These are phyloP conservation scores for Brassica hybrid DNA, from an alignment of 441 rosid genomes.

Conservation along the genomic window DNA sequence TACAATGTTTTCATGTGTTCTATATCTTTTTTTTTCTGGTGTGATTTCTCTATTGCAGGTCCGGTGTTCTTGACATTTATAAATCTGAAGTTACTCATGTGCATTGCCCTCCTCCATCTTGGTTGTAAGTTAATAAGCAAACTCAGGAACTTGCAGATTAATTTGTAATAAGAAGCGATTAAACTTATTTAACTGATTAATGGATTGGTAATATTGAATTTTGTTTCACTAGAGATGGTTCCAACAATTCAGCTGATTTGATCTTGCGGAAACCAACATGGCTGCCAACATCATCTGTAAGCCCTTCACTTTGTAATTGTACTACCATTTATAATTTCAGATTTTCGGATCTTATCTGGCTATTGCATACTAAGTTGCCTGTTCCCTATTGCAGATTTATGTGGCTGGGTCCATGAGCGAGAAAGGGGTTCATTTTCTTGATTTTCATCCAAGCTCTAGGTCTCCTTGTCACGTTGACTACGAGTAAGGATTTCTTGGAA, in stretches of 20 bases:
- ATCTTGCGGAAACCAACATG: slow-evolving; percentile 81
- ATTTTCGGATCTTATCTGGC: background rate
- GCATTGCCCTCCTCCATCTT: slow-evolving; percentile 98
- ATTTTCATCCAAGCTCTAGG: slow-evolving; percentile 75
- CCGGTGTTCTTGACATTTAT: slow-evolving; percentile 81
- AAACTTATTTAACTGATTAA: background rate
- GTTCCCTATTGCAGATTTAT: slow-evolving; percentile 60
- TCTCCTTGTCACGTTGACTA: slow-evolving; percentile 92
- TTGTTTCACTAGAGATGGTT: slow-evolving; percentile 56
- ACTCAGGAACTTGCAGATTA: slow-evolving; percentile 6
- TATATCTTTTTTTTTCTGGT: slow-evolving; percentile 12
- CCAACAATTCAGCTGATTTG: slow-evolving; percentile 51
- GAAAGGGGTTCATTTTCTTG: slow-evolving; percentile 86
- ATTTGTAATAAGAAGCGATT: slow-evolving; percentile 8
- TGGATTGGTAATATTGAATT: background rate
- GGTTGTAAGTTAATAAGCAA: slow-evolving; percentile 76
- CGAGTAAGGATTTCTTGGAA: slow-evolving; percentile 50
- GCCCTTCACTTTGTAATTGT: slow-evolving; percentile 32
- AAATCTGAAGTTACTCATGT: slow-evolving; percentile 77
- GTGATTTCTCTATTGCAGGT: slow-evolving; percentile 57
- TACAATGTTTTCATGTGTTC: background rate
- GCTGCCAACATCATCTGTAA: slow-evolving; percentile 88
- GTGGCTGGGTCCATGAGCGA: slow-evolving; percentile 76
- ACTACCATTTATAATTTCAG: background rate
- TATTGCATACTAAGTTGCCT: background rate